These are phyloP conservation scores for Begonia masoniana DNA, from an alignment of 306 rosid species.

Conservation along the genomic window DNA sequence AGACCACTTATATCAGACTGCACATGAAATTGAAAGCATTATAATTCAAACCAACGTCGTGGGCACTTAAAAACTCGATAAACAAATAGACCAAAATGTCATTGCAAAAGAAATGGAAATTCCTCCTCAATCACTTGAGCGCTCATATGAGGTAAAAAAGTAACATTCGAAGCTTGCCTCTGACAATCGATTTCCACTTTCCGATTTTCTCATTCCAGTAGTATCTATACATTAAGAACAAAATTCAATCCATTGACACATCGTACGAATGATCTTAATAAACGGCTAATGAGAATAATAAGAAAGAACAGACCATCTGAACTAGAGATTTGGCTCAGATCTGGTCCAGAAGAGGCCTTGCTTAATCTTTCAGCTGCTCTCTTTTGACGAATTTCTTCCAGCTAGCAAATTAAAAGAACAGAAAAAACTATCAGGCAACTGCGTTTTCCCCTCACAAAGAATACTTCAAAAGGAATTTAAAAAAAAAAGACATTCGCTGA, in stretches of 20 bases:
- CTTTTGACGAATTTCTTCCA: slow-evolving; percentile 89
- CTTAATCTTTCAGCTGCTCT: slow-evolving; percentile 75
- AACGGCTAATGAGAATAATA: background rate
- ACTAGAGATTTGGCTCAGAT: slow-evolving; percentile 36
- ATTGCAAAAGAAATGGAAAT: background rate
- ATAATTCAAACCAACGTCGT: background rate
- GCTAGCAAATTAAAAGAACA: slow-evolving; percentile 18
- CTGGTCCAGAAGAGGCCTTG: slow-evolving; percentile 68
- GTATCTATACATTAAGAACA: slow-evolving; percentile 23
- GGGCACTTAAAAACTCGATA: slow-evolving; percentile 51
- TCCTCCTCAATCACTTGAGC: background rate
- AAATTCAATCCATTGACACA: background rate
- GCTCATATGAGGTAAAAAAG: background rate
- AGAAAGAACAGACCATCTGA: slow-evolving; percentile 32
- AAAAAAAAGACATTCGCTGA: too few species aligned
- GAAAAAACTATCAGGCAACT: background rate
- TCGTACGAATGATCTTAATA: background rate
- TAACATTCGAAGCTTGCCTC: slow-evolving; percentile 29
- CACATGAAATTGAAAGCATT: background rate
- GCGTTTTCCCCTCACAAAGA: too few species aligned
- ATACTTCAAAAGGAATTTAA: too few species aligned
- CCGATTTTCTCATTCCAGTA: slow-evolving; percentile 47
- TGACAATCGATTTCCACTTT: slow-evolving; percentile 52
- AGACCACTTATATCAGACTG: background rate
- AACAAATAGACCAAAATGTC: background rate